Evolutionary conservation across 1,139 yeast species (phyloP), one percentile per base, ranked within the genome.

Genomic region (Geotrichum europaeum): DNA sequence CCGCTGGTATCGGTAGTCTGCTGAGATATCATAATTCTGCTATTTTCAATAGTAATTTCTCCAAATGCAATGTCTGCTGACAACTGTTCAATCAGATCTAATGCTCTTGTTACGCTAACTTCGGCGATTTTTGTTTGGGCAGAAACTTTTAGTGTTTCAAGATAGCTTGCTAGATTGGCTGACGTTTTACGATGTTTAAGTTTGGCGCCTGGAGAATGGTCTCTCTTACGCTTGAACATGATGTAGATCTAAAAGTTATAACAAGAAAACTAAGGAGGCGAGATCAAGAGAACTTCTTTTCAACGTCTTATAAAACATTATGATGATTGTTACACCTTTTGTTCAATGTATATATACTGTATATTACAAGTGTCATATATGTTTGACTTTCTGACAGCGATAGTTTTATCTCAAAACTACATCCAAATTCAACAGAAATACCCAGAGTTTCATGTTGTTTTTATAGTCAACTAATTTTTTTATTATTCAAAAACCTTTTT

Each of bases 61-160:
- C 59, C 56, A 22, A 13, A 20, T 6, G 34, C 7, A 24, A 56
- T 53, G 22, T 59, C 59, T 5, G 55, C 12, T 28, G 30, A 52
- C 6, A 59, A 47, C 13, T 32, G 50, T 3, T 56, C 28, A n/a
- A 59, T 12, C 30, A 53, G 30, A 6, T 51, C 51, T 13, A 59
- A 55, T 15, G 52, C 34, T 25, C 28, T 15, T 13, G 13, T 25
- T 22, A n/a, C 30, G n/a, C 47, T 40, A 22, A 57, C 54, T 15
- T 30, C n/a, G 43, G 40, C 20, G 24, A 59, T 18, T 30, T 51
- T 49, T 15, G 24, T 18, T 49, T 49, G 57, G 6, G 59, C 55
- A 7, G 36, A 49, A 20, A 24, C 22, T 10, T 34, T 49, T n/a
- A 56, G 7, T 13, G 47, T 40, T 30, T 55, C 56, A 25, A 59